Percentiles rank a stretch among this genome's conserved stretches.
These are phyloP conservation scores for Boletus sp. DNA, from an alignment of 768 basidiomycete genomes.

Conservation along the genomic window DNA sequence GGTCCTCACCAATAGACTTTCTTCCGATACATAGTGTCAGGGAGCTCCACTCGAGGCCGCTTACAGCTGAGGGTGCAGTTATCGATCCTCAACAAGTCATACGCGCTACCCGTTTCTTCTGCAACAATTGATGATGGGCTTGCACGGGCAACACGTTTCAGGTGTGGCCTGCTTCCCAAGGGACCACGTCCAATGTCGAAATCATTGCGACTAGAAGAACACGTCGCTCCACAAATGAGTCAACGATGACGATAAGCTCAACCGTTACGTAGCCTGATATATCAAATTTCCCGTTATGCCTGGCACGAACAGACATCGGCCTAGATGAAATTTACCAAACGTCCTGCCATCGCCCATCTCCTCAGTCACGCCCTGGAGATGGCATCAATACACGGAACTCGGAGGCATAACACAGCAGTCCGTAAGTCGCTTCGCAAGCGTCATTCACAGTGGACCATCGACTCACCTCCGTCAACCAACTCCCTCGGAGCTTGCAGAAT, in stretches of 20 bases:
- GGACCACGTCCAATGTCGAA: too few relatives aligned
- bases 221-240: neutral
- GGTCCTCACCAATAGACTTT: too few relatives aligned
- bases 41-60: too few relatives aligned
- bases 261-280: neutral
- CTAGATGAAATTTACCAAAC: constrained; percentile 4
- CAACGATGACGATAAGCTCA: neutral
- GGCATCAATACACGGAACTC: neutral
- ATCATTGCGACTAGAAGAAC: neutral
- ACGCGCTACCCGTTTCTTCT: too few relatives aligned
- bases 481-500: neutral
- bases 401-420: neutral
- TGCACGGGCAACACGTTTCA: too few relatives aligned
- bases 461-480: neutral
- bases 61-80: too few relatives aligned
- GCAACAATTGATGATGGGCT: too few relatives aligned
- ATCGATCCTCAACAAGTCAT: too few relatives aligned
- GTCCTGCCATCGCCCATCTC: neutral
- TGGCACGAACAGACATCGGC: too few relatives aligned
- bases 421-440: neutral
- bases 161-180: too few relatives aligned
- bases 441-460: neutral
- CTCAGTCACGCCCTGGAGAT: constrained; percentile 2
- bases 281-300: neutral
- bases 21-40: too few relatives aligned